A percentile compares a stretch with the other conserved stretches of the same genome.
These are phyloP conservation scores for Debaryomyces fabryi DNA, from an alignment of 1,139 yeast genomes.

Conservation along the genomic window DNA sequence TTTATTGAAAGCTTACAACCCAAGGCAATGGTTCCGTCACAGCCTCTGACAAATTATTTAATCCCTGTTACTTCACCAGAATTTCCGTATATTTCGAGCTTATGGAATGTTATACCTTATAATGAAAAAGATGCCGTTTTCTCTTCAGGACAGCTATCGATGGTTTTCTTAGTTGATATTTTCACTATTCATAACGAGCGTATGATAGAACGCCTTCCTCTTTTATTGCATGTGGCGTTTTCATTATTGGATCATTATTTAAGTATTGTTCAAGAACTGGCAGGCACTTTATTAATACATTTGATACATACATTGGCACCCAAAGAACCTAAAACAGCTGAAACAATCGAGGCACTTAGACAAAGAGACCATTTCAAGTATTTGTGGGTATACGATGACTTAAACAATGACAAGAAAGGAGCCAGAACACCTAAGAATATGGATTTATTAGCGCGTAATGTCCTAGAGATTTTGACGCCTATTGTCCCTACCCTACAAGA, in stretches of 20 bases:
- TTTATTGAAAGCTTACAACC: conserved; percentile 76
- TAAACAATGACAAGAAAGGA: conserved; percentile 74
- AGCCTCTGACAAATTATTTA: conserved; percentile 20
- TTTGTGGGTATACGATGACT: conserved; percentile 87
- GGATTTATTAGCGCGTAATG: conserved; percentile 74
- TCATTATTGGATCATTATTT: conserved; percentile 87
- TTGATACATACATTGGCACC: conserved; percentile 67
- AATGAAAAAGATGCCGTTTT: conserved; percentile 76
- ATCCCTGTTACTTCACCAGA: conserved; percentile 7
- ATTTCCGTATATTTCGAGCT: conserved; percentile 76
- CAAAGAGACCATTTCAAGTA: conserved; percentile 38
- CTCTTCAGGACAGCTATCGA: conserved; percentile 84
- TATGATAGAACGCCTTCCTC: conserved; percentile 61
- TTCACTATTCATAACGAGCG: conserved; percentile 62
- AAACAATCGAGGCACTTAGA: conserved; percentile 57
- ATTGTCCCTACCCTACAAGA: conserved; percentile 59
- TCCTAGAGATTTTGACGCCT: conserved; percentile 59
- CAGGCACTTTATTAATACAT: conserved; percentile 73
- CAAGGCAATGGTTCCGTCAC: conserved; percentile 81
- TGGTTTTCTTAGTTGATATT: conserved; percentile 81
- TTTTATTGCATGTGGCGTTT: conserved; percentile 80
- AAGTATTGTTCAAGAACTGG: conserved; percentile 81
- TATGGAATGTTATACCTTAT: conserved; percentile 58
- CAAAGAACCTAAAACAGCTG: conserved; percentile 54
- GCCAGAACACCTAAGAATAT: conserved; percentile 87